Base-by-base conservation (phyloP, 768 basidiomycete species). In the Rickenella mellea region DNA sequence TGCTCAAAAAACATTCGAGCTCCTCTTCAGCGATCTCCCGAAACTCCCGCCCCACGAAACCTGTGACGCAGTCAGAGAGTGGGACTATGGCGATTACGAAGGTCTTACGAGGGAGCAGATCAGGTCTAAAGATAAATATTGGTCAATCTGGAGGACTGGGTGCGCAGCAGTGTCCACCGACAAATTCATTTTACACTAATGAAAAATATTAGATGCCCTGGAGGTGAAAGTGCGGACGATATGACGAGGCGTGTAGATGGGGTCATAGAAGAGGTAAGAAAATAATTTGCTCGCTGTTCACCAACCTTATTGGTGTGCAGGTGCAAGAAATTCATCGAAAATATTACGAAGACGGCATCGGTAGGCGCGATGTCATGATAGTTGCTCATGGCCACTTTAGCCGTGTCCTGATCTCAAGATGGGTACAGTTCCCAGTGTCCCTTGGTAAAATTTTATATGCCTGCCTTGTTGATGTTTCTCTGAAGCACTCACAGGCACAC, bases 11-110 rank as follows among this genome's bases (percentile, higher is more conserved):
- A 98, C 93, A 1, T 94, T 91, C 54, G 76, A 91, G 38, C 68
- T 93, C 35, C 64, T 91, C 26, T 90, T 91, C 42, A 71, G 61
- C 22, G 66, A 73, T 44, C 51, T 71, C 27, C 58, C 61, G 4
- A 46, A 64, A 40, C 40, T 54, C 27, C 82, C 81, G 2, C 45
- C 71, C 44, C 77, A 82, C 53, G 51, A 70, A 15, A 55, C 77
- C 26, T 78, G 80, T 0, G 85, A 88, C 49, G 71, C 76, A 19
- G 80, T 68, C 20, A 68, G 78, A 31, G 90, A 93, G 58, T 93
- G 89, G 89, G 85, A 94, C 54, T 94, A 94, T 55, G 86, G 93
- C 8, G 76, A 86, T 6, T 96, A 87, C 54, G 92, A 94, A 57
- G 92, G 91, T 5, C 73, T 92, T 30, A 57, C 72, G 21, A 67